Conservation (phyloP, 208 protist species). For the Leishmania guyanensis region DNA sequence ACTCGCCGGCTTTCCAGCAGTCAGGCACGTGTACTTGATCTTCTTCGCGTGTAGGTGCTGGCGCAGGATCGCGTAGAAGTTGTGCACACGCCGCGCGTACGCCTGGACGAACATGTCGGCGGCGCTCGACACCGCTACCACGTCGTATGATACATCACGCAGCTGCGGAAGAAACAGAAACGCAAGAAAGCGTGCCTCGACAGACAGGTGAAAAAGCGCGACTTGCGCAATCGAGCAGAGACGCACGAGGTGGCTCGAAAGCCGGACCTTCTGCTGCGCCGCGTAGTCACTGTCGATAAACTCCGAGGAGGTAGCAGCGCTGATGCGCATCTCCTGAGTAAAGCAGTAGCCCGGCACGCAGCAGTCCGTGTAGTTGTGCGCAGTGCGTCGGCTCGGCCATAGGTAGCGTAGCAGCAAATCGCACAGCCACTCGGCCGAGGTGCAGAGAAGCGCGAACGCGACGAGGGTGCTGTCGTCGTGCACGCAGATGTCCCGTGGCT, state of each 20-base stretch:
- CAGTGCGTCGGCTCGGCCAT: slow-evolving; percentile 29
- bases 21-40: slow-evolving; percentile 76
- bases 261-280: slow-evolving; percentile 34
- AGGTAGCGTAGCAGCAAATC: slow-evolving; percentile 46
- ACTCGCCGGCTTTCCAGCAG: slow-evolving; percentile 68
- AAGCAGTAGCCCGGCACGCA: slow-evolving; percentile 59
- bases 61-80: slow-evolving; percentile 71
- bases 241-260: slow-evolving; percentile 58
- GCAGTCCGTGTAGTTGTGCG: slow-evolving; percentile 44
- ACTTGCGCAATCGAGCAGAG: slow-evolving; percentile 80
- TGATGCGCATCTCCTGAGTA: slow-evolving; percentile 37
- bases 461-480: slow-evolving; percentile 67
- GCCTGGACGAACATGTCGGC: slow-evolving; percentile 88
- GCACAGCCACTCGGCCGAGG: slow-evolving; percentile 85
- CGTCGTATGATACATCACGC: slow-evolving; percentile 83
- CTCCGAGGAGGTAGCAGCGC: slow-evolving; percentile 18
- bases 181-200: slow-evolving; percentile 78
- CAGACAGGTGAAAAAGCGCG: slow-evolving; percentile 78
- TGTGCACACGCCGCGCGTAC: slow-evolving; percentile 71
- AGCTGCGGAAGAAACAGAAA: slow-evolving; percentile 89
- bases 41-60: slow-evolving; percentile 62
- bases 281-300: slow-evolving; percentile 18
- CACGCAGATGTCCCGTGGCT: slow-evolving; percentile 58
- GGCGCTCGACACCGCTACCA: slow-evolving; percentile 56
- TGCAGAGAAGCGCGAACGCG: slow-evolving; percentile 68